Evolutionary conservation across 2,329 filamentous ascomycete genomes (phyloP).

Genomic region (Didymosphaeria variabile): DNA sequence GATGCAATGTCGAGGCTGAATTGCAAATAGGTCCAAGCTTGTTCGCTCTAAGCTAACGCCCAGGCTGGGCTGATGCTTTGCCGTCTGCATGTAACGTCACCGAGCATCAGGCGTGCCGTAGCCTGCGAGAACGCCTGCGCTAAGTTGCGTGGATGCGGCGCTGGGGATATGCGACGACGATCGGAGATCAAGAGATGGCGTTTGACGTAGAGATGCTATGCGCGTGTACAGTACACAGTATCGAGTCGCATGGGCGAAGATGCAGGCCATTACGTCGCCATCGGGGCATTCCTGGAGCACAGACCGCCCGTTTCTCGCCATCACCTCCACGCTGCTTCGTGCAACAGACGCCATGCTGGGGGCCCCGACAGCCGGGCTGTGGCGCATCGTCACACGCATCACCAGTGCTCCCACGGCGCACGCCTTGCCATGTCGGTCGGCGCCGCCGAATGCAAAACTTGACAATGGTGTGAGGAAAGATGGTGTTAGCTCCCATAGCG

Average conservation of each 20-base stretch:
- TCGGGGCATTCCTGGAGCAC: neutral
- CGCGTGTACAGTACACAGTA: neutral
- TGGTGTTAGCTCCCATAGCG: neutral
- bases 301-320: slow-evolving; percentile 6
- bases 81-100: slow-evolving; percentile 1
- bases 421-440: neutral
- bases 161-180: neutral
- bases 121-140: neutral
- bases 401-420: neutral
- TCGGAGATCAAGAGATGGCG: neutral
- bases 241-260: neutral
- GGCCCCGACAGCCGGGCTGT: slow-evolving; percentile 1
- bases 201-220: neutral
- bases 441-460: neutral
- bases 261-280: neutral
- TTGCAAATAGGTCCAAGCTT: slow-evolving; percentile 10
- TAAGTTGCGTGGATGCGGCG: neutral
- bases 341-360: neutral
- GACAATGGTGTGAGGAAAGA: neutral
- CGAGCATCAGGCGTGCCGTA: slow-evolving; percentile 2
- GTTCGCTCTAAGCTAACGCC: slow-evolving; percentile 10
- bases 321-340: slow-evolving; percentile 3
- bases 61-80: slow-evolving; percentile 12
- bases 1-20: slow-evolving; percentile 5
- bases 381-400: neutral